These are phyloP conservation scores for Exophiala sp. DNA, from an alignment of 2,329 filamentous ascomycete genomes.

Conservation along the genomic window DNA sequence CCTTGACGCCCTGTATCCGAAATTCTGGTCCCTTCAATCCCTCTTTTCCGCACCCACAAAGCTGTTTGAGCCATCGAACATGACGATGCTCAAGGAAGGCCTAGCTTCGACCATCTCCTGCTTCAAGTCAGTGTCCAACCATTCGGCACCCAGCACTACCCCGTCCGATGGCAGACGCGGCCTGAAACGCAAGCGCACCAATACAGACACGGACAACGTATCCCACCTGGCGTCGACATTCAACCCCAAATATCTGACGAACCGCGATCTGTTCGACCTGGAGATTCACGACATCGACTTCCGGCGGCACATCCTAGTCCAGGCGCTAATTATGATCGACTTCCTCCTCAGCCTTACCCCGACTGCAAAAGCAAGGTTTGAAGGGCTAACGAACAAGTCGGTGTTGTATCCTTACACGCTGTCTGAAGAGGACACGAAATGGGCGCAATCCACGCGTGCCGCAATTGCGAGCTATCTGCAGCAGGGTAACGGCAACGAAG, in stretches of 20 bases:
- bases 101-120: constrained; percentile 60
- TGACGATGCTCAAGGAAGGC: constrained; percentile 59
- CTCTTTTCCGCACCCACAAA: constrained; percentile 85
- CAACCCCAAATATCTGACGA: constrained; percentile 98
- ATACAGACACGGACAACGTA: constrained; percentile 31
- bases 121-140: constrained; percentile 67
- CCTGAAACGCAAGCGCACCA: constrained; percentile 64
- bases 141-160: constrained; percentile 56
- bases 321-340: constrained; percentile 88
- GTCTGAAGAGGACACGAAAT: constrained; percentile 78
- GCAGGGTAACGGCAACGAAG: constrained; percentile 57
- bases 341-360: constrained; percentile 88
- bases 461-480: constrained; percentile 78
- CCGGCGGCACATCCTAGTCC: constrained; percentile 86
- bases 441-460: constrained; percentile 72
- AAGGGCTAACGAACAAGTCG: constrained; percentile 72
- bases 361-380: constrained; percentile 71
- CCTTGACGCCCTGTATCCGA: constrained; percentile 70
- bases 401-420: constrained; percentile 75
- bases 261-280: constrained; percentile 87
- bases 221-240: constrained; percentile 57
- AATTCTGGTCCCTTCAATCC: constrained; percentile 91
- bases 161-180: constrained; percentile 60
- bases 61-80: constrained; percentile 66
- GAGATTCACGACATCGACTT: constrained; percentile 95